These are phyloP conservation scores for barrel medic (Medicago truncatula) DNA, from an alignment of 306 rosid species.

Conservation along the genomic window DNA sequence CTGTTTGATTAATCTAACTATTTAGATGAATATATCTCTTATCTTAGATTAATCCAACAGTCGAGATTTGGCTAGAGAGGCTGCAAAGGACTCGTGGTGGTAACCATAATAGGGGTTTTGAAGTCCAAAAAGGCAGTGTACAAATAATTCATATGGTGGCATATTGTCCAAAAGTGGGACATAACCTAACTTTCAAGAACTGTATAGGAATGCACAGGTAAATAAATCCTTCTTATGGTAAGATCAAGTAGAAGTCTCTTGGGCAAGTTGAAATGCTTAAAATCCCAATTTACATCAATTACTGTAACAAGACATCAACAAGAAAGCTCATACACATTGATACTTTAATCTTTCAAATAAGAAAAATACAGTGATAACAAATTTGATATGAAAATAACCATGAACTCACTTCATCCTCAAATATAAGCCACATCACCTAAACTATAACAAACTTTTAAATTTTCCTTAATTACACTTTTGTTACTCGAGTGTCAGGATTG, in stretches of 20 bases:
- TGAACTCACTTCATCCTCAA: slow-evolving; percentile 31
- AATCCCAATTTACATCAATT: slow-evolving; percentile 16
- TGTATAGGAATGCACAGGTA: not conserved
- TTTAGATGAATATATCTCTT: not conserved
- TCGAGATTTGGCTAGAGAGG: not conserved
- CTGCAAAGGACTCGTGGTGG: not conserved
- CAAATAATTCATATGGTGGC: slow-evolving; percentile 3
- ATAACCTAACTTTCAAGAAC: not conserved
- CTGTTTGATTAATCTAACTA: not conserved
- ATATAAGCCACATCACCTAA: not conserved
- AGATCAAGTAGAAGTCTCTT: slow-evolving; percentile 24
- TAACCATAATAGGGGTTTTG: not conserved
- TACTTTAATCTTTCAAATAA: not conserved
- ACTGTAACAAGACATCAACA: not conserved
- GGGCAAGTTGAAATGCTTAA: slow-evolving; percentile 12
- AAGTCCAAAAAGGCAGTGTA: slow-evolving; percentile 10
- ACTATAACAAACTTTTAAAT: too few species aligned
- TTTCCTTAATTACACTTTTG: not conserved
- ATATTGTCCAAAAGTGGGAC: not conserved
- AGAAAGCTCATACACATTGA: not conserved
- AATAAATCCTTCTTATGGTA: not conserved
- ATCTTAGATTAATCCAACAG: not conserved
- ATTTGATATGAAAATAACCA: slow-evolving; percentile 33
- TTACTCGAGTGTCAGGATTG: not conserved
- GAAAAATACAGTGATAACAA: not conserved